Conservation (phyloP, 2,329 filamentous ascomycete genomes). For the Aureobasidium sp. region DNA sequence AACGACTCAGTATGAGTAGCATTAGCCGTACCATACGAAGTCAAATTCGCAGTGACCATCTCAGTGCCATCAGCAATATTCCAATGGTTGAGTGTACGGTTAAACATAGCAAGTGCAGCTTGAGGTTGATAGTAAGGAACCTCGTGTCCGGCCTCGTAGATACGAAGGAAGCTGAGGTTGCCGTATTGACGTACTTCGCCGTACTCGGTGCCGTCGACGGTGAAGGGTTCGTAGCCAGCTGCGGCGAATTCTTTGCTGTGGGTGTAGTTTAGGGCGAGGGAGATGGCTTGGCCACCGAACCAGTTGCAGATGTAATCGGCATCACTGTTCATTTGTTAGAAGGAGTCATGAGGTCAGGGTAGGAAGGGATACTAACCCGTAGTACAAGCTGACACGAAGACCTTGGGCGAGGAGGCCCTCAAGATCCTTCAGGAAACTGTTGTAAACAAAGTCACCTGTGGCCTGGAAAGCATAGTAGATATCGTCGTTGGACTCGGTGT, state of each 20-base stretch:
- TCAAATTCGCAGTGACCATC: slow-evolving; percentile 38
- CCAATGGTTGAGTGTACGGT: slow-evolving; percentile 39
- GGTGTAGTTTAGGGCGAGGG: slow-evolving; percentile 45
- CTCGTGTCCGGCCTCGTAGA: slow-evolving; percentile 45
- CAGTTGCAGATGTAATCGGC: slow-evolving; percentile 29
- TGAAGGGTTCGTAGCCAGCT: slow-evolving; percentile 36
- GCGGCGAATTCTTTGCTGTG: slow-evolving; percentile 33
- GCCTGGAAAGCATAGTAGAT: slow-evolving; percentile 59
- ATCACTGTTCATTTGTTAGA: slow-evolving; percentile 18
- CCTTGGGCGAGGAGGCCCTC: slow-evolving; percentile 45
- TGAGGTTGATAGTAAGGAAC: slow-evolving; percentile 45
- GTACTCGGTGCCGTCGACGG: slow-evolving; percentile 43
- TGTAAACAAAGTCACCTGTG: slow-evolving; percentile 69
- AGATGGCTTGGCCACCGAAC: slow-evolving; percentile 61
- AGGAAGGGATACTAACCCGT: slow-evolving; percentile 23
- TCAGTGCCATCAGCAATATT: slow-evolving; percentile 40
- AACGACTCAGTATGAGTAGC: slow-evolving; percentile 45
- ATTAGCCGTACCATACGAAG: slow-evolving; percentile 36
- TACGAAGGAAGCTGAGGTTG: slow-evolving; percentile 34
- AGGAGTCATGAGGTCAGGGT: not conserved
- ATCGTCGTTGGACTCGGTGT: slow-evolving; percentile 52
- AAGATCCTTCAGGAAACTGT: slow-evolving; percentile 55
- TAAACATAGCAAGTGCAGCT: slow-evolving; percentile 39
- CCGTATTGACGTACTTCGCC: slow-evolving; percentile 42
- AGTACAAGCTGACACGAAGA: slow-evolving; percentile 44